phyloP scores from a whole-genome alignment of 2,329 filamentous ascomycete genomes.

The Mycosphaerella arachidis region DNA sequence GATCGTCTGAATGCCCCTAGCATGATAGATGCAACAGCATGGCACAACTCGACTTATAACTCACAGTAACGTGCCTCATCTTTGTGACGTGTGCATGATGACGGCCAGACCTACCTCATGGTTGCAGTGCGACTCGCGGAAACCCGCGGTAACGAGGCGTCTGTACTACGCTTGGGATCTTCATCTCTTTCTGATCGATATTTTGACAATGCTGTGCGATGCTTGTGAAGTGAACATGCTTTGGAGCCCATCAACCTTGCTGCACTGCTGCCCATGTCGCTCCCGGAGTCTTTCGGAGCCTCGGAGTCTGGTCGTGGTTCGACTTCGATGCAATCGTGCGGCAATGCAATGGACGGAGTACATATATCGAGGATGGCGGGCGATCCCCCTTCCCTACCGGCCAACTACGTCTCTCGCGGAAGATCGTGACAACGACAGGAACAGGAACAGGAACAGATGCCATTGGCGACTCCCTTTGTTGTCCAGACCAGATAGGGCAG shows the following conservation, averaged over 20 bases:
- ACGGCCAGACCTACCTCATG: background rate
- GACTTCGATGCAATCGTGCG: background rate
- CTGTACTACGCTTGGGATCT: background rate
- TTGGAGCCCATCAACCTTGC: background rate
- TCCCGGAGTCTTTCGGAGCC: background rate
- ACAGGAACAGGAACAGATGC: background rate
- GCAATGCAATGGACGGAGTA: too few relatives aligned
- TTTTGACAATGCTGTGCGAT: background rate
- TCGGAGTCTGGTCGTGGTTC: background rate
- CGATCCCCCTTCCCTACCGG: background rate
- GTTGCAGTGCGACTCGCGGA: too few relatives aligned
- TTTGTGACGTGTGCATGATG: background rate
- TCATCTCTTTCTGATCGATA: background rate
- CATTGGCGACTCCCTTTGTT: background rate
- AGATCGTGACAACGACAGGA: background rate
- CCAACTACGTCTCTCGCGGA: background rate
- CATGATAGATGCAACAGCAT: background rate
- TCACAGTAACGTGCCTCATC: background rate
- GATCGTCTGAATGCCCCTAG: background rate
- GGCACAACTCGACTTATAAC: background rate
- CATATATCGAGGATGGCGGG: too few relatives aligned
- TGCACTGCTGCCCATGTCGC: background rate
- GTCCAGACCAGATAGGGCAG: conserved; percentile 8
- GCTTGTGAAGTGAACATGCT: background rate
- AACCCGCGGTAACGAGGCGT: background rate